Evolutionary conservation across 192 early-diverging fungal species (phyloP).

Genomic region (Mortierella hygrophila): DNA sequence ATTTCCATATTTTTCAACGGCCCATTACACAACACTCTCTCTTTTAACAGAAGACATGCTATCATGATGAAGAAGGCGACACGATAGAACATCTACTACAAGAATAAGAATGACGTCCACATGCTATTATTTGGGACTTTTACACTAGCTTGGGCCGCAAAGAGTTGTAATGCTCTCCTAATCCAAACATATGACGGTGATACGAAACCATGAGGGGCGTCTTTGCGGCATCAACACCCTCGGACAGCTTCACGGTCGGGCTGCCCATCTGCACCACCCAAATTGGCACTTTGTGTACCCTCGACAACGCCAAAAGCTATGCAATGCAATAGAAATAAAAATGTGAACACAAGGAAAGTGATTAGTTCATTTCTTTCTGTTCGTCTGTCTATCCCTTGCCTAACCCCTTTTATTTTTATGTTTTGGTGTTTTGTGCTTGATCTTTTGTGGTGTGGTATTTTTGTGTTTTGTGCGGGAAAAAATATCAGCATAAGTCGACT

Average conservation of each 20-base stretch:
- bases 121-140: background rate
- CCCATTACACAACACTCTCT: background rate
- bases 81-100: too few species aligned
- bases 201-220: constrained; percentile 82
- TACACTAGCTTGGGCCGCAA: constrained; percentile 20
- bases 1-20: background rate
- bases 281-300: constrained; percentile 79
- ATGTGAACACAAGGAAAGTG: constrained; percentile 7
- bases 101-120: too few species aligned
- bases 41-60: background rate
- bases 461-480: constrained; percentile 1
- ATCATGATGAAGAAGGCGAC: background rate
- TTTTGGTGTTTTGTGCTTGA: background rate
- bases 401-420: background rate
- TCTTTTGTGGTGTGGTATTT: background rate
- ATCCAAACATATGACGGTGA: constrained; percentile 90
- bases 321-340: background rate
- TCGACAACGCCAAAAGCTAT: constrained; percentile 85
- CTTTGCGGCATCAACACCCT: constrained; percentile 70
- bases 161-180: constrained; percentile 98
- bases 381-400: background rate
- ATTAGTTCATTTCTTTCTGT: background rate
- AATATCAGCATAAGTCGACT: background rate
- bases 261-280: constrained; percentile 89
- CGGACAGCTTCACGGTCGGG: constrained; percentile 84